Percentiles rank a stretch among this genome's conserved stretches.
Conservation (phyloP, 164 flowering plant species). For the Amborella trichopoda region DNA sequence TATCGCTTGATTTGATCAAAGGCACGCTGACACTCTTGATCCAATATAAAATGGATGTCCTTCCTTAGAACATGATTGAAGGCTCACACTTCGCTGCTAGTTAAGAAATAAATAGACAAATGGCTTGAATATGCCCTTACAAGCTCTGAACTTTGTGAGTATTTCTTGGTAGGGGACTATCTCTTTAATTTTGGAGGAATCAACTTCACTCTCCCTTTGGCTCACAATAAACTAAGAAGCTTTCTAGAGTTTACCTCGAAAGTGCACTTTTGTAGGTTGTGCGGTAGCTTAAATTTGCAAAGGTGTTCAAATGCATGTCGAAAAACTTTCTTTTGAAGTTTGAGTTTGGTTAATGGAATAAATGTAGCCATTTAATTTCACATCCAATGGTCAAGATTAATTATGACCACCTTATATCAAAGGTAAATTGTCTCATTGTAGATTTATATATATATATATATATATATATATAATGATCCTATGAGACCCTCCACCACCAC, state of each 20-base stretch:
- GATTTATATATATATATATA: too few species aligned
- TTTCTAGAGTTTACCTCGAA: not conserved
- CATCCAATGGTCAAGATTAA: too few species aligned
- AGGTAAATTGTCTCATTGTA: too few species aligned
- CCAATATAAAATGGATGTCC: too few species aligned
- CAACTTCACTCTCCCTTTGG: not conserved
- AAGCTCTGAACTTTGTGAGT: not conserved
- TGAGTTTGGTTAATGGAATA: too few species aligned
- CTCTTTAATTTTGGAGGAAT: not conserved
- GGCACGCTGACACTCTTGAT: not conserved
- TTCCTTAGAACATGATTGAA: not conserved
- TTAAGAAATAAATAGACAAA: not conserved
- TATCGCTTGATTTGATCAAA: not conserved
- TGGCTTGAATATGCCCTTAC: not conserved
- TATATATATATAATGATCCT: too few species aligned
- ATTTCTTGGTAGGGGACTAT: not conserved
- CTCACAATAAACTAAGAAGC: not conserved
- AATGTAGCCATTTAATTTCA: too few species aligned
- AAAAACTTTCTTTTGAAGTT: too few species aligned
- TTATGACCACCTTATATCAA: too few species aligned
- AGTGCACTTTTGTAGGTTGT: not conserved
- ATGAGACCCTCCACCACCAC: too few species aligned
- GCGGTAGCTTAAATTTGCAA: not conserved
- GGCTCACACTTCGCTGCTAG: not conserved
- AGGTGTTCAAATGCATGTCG: not conserved